phyloP scores from a whole-genome alignment of 148 eudicot genomes.

The Rhododendron williamsianum region DNA sequence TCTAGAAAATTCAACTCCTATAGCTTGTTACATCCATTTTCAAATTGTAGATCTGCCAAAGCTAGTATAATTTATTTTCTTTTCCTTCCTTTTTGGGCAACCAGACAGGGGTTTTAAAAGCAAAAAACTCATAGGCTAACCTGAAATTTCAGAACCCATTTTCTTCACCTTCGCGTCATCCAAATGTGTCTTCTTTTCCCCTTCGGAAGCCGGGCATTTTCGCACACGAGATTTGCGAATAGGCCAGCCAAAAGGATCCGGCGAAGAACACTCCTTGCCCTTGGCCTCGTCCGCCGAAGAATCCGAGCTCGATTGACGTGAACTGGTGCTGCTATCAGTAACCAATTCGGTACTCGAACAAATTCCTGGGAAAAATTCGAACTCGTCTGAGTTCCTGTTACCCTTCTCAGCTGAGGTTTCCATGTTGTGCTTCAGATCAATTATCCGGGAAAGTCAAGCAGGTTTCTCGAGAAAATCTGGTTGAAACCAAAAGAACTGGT shows the following conservation, averaged over 20 bases:
- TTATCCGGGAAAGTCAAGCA: background rate
- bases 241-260: constrained; percentile 73
- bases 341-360: constrained; percentile 13
- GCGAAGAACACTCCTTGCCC: constrained; percentile 27
- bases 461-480: background rate
- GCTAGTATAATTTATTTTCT: background rate
- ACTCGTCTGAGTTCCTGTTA: constrained; percentile 24
- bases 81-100: background rate
- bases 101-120: background rate
- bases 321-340: constrained; percentile 29
- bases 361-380: constrained; percentile 25
- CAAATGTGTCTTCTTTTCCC: constrained; percentile 21
- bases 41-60: background rate
- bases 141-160: constrained; percentile 50
- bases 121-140: constrained; percentile 27
- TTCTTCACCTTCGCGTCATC: constrained; percentile 43
- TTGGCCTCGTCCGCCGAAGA: constrained; percentile 14
- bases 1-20: background rate
- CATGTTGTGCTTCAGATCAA: constrained; percentile 3
- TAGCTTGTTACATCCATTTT: background rate
- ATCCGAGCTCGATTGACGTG: constrained; percentile 42
- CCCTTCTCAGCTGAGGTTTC: constrained; percentile 19
- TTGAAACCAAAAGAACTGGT: constrained; percentile 4
- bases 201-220: constrained; percentile 23
- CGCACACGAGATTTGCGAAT: constrained; percentile 45